Evolutionary conservation across 768 basidiomycete genomes (phyloP).

Genomic region (Cystobasidium onofrii): DNA sequence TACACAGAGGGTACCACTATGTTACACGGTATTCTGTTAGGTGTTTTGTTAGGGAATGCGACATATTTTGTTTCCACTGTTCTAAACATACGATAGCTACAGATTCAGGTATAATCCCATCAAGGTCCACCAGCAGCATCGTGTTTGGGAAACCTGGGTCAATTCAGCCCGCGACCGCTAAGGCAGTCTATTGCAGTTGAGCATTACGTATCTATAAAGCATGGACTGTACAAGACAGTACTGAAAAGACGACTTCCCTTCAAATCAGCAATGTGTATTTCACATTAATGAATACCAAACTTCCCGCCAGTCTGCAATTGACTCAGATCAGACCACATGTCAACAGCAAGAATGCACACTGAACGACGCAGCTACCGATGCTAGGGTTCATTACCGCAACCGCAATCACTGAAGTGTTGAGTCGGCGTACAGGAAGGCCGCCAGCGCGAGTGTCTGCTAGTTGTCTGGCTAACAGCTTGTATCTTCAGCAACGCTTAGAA

Average conservation of each 20-base stretch:
- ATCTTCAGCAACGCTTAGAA: too few species aligned
- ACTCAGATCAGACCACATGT: constrained; percentile 49
- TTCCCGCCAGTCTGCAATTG: constrained; percentile 42
- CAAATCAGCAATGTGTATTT: constrained; percentile 51
- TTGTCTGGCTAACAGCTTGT: too few species aligned
- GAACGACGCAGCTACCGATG: constrained; percentile 50
- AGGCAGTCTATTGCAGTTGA: constrained; percentile 14
- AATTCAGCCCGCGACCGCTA: not conserved
- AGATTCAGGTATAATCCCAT: too few species aligned
- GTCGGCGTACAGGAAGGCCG: not conserved
- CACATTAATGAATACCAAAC: constrained; percentile 46
- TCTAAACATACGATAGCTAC: too few species aligned
- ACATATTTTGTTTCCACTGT: too few species aligned
- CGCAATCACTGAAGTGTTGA: constrained; percentile 40
- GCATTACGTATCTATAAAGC: constrained; percentile 27
- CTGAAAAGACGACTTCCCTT: constrained; percentile 45
- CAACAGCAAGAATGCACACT: constrained; percentile 45
- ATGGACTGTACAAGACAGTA: not conserved
- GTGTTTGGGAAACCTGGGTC: not conserved
- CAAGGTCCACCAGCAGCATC: not conserved
- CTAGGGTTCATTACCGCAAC: constrained; percentile 48
- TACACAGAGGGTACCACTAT: too few species aligned
- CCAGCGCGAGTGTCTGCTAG: too few species aligned
- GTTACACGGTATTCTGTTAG: too few species aligned
- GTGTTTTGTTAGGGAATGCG: too few species aligned